phyloP scores from a whole-genome alignment of 768 basidiomycete genomes.

The Favolaschia claudopus region DNA sequence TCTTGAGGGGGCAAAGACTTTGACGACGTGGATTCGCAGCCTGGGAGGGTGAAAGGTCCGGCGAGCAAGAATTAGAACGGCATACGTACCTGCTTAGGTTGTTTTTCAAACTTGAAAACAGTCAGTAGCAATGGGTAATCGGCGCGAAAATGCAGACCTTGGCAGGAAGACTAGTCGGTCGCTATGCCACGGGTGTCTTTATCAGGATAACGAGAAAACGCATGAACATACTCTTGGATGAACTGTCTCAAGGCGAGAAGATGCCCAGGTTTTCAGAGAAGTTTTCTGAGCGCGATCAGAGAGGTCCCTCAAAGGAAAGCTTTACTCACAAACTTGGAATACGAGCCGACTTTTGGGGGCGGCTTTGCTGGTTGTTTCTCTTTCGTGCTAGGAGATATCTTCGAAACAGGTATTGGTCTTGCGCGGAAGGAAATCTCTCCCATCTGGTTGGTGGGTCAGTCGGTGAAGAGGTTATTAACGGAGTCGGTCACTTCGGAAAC shows the following conservation, averaged over 20 bases:
- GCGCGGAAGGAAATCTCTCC: slow-evolving; percentile 8
- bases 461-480: neutral
- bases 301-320: neutral
- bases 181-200: neutral
- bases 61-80: too few species aligned
- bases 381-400: neutral
- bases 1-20: too few species aligned
- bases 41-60: too few species aligned
- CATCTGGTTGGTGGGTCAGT: neutral
- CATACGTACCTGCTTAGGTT: too few species aligned
- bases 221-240: slow-evolving; percentile 9
- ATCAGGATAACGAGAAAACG: neutral
- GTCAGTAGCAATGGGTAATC: too few species aligned
- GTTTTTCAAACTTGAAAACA: too few species aligned
- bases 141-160: too few species aligned
- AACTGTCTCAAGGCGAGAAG: neutral
- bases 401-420: neutral
- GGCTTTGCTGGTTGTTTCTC: neutral
- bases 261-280: slow-evolving; percentile 15
- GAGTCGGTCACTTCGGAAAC: slow-evolving; percentile 10
- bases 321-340: slow-evolving; percentile 8
- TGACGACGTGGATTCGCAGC: too few species aligned
- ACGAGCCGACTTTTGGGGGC: neutral
- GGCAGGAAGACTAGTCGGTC: neutral
- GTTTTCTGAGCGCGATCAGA: slow-evolving; percentile 8